Evolutionary conservation across 2,329 filamentous ascomycete genomes (phyloP).

Genomic region (Curvularia lunata): DNA sequence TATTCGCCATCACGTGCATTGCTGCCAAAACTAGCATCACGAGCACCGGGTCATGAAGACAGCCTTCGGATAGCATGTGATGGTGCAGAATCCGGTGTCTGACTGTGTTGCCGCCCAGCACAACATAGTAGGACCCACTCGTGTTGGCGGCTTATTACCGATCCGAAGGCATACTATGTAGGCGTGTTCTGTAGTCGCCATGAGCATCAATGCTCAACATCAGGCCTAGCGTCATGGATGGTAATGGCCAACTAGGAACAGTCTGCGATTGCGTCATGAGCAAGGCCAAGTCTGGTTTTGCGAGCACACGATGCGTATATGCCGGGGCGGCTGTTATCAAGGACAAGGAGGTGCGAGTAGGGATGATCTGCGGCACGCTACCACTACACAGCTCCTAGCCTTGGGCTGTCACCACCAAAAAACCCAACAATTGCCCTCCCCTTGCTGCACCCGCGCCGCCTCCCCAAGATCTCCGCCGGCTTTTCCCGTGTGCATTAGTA

Average conservation of each 20-base stretch:
- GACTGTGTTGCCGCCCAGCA: not conserved
- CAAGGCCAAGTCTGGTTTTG: not conserved
- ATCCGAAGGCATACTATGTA: not conserved
- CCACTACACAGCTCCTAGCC: slow-evolving; percentile 19
- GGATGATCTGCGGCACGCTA: slow-evolving; percentile 17
- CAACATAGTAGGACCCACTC: not conserved
- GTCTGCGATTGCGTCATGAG: not conserved
- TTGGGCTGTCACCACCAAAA: slow-evolving; percentile 15
- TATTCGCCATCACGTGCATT: slow-evolving; percentile 17
- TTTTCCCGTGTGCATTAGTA: slow-evolving; percentile 25
- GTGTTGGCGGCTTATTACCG: not conserved
- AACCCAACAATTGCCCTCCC: slow-evolving; percentile 16
- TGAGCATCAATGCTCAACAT: not conserved
- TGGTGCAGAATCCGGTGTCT: not conserved
- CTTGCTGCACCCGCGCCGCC: not conserved
- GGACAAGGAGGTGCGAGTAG: slow-evolving; percentile 13
- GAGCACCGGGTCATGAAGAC: not conserved
- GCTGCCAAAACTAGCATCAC: not conserved
- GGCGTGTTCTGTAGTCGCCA: not conserved
- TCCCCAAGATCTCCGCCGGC: not conserved
- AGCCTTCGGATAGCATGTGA: not conserved
- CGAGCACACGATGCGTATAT: not conserved
- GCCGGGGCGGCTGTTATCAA: slow-evolving; percentile 7
- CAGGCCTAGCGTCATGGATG: not conserved
- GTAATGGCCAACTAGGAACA: not conserved